A percentile compares a stretch with the other conserved stretches of the same genome.
Evolutionary conservation across 2,329 filamentous ascomycete species (phyloP).

Genomic region (Lasiodiplodia citricola): DNA sequence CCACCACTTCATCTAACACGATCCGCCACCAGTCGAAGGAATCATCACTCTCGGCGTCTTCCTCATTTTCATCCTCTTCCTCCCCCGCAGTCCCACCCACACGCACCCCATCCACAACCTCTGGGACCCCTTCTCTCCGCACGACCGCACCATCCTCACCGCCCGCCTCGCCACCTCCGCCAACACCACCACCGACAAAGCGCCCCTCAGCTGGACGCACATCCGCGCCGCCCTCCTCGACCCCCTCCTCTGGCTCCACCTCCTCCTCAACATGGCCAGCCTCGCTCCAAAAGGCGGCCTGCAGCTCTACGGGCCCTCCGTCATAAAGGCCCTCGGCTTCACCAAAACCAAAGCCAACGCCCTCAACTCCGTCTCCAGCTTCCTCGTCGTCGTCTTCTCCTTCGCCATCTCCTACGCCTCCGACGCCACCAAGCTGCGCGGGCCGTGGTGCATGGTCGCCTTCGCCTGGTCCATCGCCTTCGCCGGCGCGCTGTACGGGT

Average conservation of each 20-base stretch:
- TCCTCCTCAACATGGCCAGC: neutral
- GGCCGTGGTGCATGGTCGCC: neutral
- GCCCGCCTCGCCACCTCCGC: neutral
- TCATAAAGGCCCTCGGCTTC: conserved; percentile 1
- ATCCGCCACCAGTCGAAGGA: neutral
- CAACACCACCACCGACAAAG: neutral
- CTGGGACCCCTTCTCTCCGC: neutral
- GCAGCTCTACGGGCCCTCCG: neutral
- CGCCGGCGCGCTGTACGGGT: neutral
- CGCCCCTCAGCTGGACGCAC: neutral
- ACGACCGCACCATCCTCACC: neutral
- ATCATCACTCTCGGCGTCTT: neutral
- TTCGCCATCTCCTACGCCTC: neutral
- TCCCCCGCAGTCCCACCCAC: neutral
- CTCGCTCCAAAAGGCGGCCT: conserved; percentile 4
- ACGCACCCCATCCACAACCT: neutral
- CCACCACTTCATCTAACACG: neutral
- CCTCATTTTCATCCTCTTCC: neutral
- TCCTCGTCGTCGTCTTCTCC: neutral
- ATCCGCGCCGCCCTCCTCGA: neutral
- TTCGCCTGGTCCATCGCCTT: neutral
- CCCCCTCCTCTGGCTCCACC: neutral
- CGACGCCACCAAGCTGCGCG: neutral
- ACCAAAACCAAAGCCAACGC: neutral
- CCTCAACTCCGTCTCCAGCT: conserved; percentile 1